Evolutionary conservation across 2,329 filamentous ascomycete species (phyloP).

Genomic region (Ascocoryne sarcoides): DNA sequence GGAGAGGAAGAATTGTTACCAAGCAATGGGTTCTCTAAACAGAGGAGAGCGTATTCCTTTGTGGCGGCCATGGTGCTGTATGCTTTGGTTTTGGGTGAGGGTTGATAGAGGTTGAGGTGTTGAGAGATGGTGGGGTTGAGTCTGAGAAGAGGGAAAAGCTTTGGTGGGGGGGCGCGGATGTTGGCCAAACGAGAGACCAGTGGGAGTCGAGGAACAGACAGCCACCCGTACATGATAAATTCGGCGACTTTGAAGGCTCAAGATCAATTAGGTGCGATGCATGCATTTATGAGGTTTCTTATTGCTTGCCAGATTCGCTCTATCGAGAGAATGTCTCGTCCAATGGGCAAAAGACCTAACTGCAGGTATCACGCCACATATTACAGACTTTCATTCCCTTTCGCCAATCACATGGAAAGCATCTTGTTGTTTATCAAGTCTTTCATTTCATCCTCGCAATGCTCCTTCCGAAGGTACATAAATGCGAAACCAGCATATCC

Average conservation of each 20-base stretch:
- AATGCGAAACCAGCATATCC: conserved; percentile 29
- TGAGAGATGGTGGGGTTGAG: conserved; percentile 18
- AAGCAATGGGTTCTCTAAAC: conserved; percentile 94
- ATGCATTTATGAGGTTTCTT: no score
- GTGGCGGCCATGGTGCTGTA: conserved; percentile 54
- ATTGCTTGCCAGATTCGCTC: no score
- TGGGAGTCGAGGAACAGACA: background rate
- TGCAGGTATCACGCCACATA: background rate
- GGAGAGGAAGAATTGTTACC: conserved; percentile 40
- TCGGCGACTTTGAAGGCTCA: background rate
- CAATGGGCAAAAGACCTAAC: background rate
- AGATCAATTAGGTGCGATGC: no score
- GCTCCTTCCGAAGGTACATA: conserved; percentile 28
- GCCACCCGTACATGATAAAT: background rate
- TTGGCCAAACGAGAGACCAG: conserved; percentile 1
- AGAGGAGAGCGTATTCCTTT: conserved; percentile 82
- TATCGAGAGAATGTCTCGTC: no score
- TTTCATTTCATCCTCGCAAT: conserved; percentile 28
- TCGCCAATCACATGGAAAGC: background rate
- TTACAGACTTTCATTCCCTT: background rate
- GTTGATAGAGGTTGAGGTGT: conserved; percentile 7
- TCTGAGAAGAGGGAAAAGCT: conserved; percentile 3
- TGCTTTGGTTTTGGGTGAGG: conserved; percentile 9
- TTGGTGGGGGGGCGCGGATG: conserved; percentile 10
- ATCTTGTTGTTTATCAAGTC: conserved; percentile 14